Evolutionary conservation across 139 green algal species (phyloP), one percentile per base, ranked within the genome.

Genomic region (Chlamydomonas sp.): DNA sequence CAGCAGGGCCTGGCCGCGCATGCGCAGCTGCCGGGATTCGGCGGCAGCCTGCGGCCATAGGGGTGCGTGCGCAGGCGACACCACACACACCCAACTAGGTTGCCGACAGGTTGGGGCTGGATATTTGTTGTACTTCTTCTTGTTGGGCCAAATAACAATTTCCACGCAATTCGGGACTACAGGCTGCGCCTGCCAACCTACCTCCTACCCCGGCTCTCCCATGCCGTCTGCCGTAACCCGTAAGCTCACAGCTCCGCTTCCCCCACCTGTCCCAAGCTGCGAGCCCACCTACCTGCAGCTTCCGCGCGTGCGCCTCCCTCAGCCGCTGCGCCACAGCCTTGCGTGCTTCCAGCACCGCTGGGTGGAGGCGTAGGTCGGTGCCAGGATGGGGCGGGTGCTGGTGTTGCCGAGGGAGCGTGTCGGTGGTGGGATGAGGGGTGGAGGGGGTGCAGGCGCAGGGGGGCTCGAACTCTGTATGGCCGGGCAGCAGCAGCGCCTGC

Each of bases 401-500:
- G 31, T 49, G 31, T 49, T 49, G 31, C 31, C 31, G 31, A 49
- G 31, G 31, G 31, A 49, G 31, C 31, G 31, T 49, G 31, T 49
- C 31, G 31, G 31, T 49, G 31, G 31, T 49, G 31, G 31, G 31
- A 49, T 0, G 0, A 49, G 31, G 31, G 31, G 31, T 49, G 31
- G 31, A 49, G 31, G 31, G 31, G 31, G 0, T 49, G 31, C 31
- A 49, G 31, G 31, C 9, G 68, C 6, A 2, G 15, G 81, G 71
- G 0, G 81, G 60, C 60, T 16, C 14, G 9, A 71, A 3, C 71
- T 86, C 81, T 8, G 81, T 86, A 3, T 72, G 71, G 3, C 81
- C 81, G 8, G 71, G 81, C 60, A 79, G 69, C n/a, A 86, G 71
- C 80, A 85, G 57, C 12, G 80, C 68, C 80, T 85, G 80, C 57